A percentile compares a stretch with the other conserved stretches of the same genome.
phyloP scores from a whole-genome alignment of 768 basidiomycete genomes.

The Coprinopsis marcescibilis region DNA sequence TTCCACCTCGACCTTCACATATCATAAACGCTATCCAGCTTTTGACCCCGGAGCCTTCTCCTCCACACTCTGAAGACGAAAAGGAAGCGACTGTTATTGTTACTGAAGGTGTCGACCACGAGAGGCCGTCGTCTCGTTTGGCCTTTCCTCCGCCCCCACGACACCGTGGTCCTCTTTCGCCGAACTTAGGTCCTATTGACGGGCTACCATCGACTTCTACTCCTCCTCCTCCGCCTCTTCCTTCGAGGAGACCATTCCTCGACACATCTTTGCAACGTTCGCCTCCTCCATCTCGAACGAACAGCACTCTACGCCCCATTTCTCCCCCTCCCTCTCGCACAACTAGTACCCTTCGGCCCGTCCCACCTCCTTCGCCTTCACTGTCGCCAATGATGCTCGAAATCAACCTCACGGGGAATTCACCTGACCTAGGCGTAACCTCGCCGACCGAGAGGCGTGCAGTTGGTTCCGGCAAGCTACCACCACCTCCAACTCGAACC shows the following conservation, averaged over 20 bases:
- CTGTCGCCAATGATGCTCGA: conserved; percentile 24
- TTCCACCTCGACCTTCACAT: conserved; percentile 22
- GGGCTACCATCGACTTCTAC: conserved; percentile 13
- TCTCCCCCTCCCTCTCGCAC: too few relatives aligned
- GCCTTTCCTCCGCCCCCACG: conserved; percentile 22
- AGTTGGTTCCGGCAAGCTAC: conserved; percentile 39
- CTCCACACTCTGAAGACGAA: neutral
- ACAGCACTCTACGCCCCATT: neutral
- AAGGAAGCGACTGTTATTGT: conserved; percentile 9
- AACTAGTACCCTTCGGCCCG: conserved; percentile 14
- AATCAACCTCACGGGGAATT: conserved; percentile 17
- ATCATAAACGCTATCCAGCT: conserved; percentile 10
- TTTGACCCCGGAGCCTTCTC: neutral
- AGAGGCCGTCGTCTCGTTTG: conserved; percentile 5
- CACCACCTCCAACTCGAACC: conserved; percentile 70
- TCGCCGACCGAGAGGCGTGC: conserved; percentile 32
- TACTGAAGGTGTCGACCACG: conserved; percentile 11
- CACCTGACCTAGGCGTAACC: conserved; percentile 12
- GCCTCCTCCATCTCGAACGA: conserved; percentile 4
- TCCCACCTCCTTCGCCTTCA: conserved; percentile 19
- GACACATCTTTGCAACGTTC: neutral
- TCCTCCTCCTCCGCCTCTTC: conserved; percentile 35
- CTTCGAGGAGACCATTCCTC: conserved; percentile 36
- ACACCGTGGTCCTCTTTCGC: conserved; percentile 17
- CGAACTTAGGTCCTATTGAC: conserved; percentile 12